phyloP scores from a whole-genome alignment of 2,329 filamentous ascomycete genomes.

The Exophiala phaeomuriformis region DNA sequence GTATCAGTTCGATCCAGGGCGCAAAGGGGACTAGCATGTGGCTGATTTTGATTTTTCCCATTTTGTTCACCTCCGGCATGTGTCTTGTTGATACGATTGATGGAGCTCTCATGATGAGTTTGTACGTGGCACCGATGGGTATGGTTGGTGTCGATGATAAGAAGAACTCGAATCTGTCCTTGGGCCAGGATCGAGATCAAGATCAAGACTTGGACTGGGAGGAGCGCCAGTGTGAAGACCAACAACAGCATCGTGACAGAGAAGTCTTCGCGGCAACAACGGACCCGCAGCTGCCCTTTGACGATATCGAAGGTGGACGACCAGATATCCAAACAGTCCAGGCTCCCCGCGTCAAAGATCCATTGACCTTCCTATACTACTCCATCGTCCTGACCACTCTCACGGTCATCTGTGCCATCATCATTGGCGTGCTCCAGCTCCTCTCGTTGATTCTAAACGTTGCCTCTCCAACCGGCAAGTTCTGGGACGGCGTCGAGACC shows the following conservation, averaged over 20 bases:
- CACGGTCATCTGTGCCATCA: conserved; percentile 73
- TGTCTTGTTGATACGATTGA: conserved; percentile 88
- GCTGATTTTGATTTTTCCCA: conserved; percentile 86
- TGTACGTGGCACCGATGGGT: conserved; percentile 60
- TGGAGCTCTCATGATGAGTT: conserved; percentile 86
- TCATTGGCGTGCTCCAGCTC: conserved; percentile 80
- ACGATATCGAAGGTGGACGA: conserved; percentile 12
- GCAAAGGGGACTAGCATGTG: conserved; percentile 82
- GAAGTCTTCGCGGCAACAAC: conserved; percentile 1
- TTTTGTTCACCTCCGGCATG: conserved; percentile 94
- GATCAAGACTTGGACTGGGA: not conserved
- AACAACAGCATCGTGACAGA: not conserved
- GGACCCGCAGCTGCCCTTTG: conserved; percentile 2
- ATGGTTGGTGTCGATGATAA: conserved; percentile 27
- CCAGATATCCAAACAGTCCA: conserved; percentile 23
- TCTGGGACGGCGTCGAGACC: conserved; percentile 80
- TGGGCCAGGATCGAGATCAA: not conserved
- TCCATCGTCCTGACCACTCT: conserved; percentile 78
- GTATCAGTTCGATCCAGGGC: conserved; percentile 81
- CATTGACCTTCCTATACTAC: conserved; percentile 88
- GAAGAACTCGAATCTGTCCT: not conserved
- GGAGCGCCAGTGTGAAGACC: not conserved
- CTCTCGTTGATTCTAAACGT: conserved; percentile 72
- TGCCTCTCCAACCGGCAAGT: conserved; percentile 52
- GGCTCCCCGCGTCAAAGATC: conserved; percentile 62